Evolutionary conservation across 139 green algal species (phyloP).

Genomic region (Picochlorum sp.): DNA sequence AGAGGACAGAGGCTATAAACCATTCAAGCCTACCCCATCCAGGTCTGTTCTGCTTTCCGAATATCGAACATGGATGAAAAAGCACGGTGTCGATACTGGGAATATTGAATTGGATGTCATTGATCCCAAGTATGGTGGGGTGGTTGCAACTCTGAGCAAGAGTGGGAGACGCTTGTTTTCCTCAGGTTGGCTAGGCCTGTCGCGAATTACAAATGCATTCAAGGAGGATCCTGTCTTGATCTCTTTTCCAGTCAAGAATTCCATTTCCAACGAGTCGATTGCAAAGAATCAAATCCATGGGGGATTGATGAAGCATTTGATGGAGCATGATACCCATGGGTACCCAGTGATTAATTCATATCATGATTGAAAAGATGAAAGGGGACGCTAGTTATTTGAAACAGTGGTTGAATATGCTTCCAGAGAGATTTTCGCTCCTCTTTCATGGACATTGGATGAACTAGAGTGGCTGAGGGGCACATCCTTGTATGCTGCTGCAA

Average conservation of each 20-base stretch:
- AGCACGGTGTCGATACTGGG: background rate
- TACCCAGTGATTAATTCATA: constrained; percentile 42
- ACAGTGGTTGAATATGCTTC: constrained; percentile 36
- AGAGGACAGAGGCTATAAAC: background rate
- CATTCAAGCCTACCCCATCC: background rate
- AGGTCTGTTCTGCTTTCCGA: background rate
- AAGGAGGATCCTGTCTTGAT: too few relatives aligned
- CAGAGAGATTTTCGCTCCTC: constrained; percentile 38
- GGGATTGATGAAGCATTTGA: background rate
- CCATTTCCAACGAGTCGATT: too few relatives aligned
- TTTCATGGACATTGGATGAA: constrained; percentile 35
- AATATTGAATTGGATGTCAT: background rate
- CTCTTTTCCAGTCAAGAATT: too few relatives aligned
- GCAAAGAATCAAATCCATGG: background rate
- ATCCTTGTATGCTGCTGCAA: constrained; percentile 43
- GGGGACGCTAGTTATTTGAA: background rate
- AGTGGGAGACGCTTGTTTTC: too few relatives aligned
- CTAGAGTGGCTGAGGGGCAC: constrained; percentile 63
- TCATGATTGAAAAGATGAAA: constrained; percentile 46
- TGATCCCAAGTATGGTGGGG: too few relatives aligned
- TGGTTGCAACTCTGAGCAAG: too few relatives aligned
- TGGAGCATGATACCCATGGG: constrained; percentile 25
- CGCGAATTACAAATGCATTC: too few relatives aligned
- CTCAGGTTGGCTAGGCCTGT: too few relatives aligned
- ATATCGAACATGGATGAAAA: background rate